Evolutionary conservation across 1,139 yeast genomes (phyloP).

Genomic region (Magnusiomyces magnusii): DNA sequence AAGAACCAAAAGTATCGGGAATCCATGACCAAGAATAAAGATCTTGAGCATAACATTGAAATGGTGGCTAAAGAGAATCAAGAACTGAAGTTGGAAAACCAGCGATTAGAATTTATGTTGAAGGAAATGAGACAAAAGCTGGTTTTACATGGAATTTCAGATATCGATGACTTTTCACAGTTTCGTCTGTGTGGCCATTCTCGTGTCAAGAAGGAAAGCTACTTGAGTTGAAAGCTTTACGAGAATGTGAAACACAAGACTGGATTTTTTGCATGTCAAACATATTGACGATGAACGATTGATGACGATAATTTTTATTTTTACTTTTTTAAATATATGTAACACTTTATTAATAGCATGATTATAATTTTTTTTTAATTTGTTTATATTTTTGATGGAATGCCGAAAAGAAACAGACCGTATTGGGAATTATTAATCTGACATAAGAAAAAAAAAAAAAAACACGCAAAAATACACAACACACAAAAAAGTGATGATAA

Average conservation of each 20-base stretch:
- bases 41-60: slow-evolving; percentile 4
- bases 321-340: too few species aligned
- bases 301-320: too few species aligned
- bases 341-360: too few species aligned
- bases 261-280: neutral
- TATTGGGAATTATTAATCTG: too few species aligned
- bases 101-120: slow-evolving; percentile 5
- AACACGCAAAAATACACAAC: too few species aligned
- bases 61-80: slow-evolving; percentile 5
- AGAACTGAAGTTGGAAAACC: slow-evolving; percentile 8
- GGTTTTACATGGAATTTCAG: neutral
- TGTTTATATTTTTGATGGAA: too few species aligned
- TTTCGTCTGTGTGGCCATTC: neutral
- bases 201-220: neutral
- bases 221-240: neutral
- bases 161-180: neutral
- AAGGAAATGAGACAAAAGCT: slow-evolving; percentile 5
- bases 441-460: too few species aligned
- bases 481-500: too few species aligned
- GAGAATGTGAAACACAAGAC: too few species aligned
- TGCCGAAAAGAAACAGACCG: too few species aligned
- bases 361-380: too few species aligned
- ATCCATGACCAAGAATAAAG: slow-evolving; percentile 7
- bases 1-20: slow-evolving; percentile 14
- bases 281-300: too few species aligned